Evolutionary conservation across 495 filamentous ascomycete genomes (phyloP), one percentile per base, ranked within the genome.

Genomic region (Xylaria venustula): DNA sequence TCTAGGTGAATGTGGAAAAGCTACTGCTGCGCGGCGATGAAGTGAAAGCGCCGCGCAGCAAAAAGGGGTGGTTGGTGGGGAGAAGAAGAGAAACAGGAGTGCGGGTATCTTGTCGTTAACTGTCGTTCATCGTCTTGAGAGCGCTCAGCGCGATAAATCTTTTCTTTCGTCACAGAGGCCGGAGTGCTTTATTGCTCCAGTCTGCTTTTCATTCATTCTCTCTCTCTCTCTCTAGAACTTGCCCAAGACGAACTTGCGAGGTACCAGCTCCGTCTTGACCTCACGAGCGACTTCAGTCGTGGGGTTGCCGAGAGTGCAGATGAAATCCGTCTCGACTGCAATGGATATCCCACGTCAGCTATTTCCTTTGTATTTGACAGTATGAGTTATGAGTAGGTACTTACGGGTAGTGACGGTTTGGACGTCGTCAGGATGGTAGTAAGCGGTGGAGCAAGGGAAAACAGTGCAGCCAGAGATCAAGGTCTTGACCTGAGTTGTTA

Each of bases 361-460:
- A n/a, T n/a, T n/a, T n/a, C n/a, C n/a, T n/a, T n/a, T n/a, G n/a
- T n/a, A n/a, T n/a, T n/a, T n/a, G n/a, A n/a, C n/a, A n/a, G n/a
- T n/a, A n/a, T n/a, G n/a, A n/a, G n/a, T n/a, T n/a, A n/a, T n/a
- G n/a, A n/a, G n/a, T n/a, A n/a, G n/a, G n/a, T n/a, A 34, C 30
- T 34, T 34, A 34, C 30, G 17, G 54, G 77, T 77, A 26, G 70
- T 58, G 61, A 75, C 72, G 50, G 81, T 84, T 65, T 79, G 76
- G 54, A 75, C 47, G 56, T 84, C 80, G 22, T 83, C 67, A 23
- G 77, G 74, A n/a, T 60, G 40, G 72, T 80, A 79, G 71, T 84
- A 84, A 45, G 76, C 78, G 45, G 70, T 73, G 50, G 64, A 46
- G 72, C 81, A 84, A 30, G 77, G 78, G 70, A 79, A 82, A 22